phyloP scores from a whole-genome alignment of 441 rosid species.

The Manihot esculenta region DNA sequence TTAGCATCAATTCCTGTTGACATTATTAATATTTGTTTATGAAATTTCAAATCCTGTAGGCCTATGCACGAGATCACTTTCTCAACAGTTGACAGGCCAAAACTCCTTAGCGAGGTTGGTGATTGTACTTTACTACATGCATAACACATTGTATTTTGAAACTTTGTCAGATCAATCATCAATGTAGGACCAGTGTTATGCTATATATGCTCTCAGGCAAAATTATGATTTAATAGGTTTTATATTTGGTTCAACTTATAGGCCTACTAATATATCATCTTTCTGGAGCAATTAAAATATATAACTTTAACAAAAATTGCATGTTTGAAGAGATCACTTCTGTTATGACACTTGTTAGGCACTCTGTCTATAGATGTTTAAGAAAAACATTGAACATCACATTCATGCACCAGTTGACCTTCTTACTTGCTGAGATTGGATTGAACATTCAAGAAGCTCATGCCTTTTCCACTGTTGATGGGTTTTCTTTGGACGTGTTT shows the following conservation, averaged over 20 bases:
- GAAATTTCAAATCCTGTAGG: slow-evolving; percentile 42
- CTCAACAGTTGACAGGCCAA: slow-evolving; percentile 89
- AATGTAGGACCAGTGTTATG: not conserved
- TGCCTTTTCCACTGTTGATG: slow-evolving; percentile 86
- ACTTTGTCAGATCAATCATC: too few species aligned
- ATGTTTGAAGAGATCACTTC: not conserved
- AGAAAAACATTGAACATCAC: not conserved
- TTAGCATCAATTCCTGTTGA: slow-evolving; percentile 11
- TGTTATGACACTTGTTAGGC: not conserved
- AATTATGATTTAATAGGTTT: slow-evolving; percentile 6
- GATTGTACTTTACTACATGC: slow-evolving; percentile 11
- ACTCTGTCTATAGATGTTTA: not conserved
- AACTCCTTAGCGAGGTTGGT: slow-evolving; percentile 91
- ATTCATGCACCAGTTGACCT: slow-evolving; percentile 54
- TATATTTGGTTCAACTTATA: slow-evolving; percentile 3
- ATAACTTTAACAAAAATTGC: not conserved
- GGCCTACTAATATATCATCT: not conserved
- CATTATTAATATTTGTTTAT: not conserved
- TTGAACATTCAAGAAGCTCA: slow-evolving; percentile 94
- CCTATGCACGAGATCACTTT: slow-evolving; percentile 96
- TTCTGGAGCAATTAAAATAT: too few species aligned
- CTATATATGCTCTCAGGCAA: not conserved
- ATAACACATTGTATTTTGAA: too few species aligned
- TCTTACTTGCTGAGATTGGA: slow-evolving; percentile 86
- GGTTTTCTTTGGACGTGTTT: slow-evolving; percentile 86